These are phyloP conservation scores for Penicillium freii DNA, from an alignment of 2,329 filamentous ascomycete species.

Conservation along the genomic window DNA sequence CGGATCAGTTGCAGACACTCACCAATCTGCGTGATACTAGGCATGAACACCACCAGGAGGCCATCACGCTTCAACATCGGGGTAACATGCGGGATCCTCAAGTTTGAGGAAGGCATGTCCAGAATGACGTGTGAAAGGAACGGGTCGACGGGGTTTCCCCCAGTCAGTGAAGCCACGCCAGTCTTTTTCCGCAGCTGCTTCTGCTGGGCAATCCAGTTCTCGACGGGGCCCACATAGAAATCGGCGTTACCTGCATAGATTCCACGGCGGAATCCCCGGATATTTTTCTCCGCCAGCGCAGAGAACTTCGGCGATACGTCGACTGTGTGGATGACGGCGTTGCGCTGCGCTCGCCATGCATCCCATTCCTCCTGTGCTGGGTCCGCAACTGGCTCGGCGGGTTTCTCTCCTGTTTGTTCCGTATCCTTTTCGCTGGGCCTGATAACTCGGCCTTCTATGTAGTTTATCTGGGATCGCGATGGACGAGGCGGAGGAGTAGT, in stretches of 20 bases:
- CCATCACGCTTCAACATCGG: constrained; percentile 62
- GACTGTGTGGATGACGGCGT: constrained; percentile 71
- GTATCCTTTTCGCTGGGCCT: constrained; percentile 25
- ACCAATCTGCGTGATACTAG: constrained; percentile 74
- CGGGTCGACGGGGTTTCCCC: constrained; percentile 40
- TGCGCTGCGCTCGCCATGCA: constrained; percentile 52
- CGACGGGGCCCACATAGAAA: constrained; percentile 68
- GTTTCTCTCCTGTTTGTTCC: constrained; percentile 11
- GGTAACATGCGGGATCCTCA: constrained; percentile 46
- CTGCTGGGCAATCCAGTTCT: constrained; percentile 60
- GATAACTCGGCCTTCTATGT: constrained; percentile 26
- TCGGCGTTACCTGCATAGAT: constrained; percentile 69
- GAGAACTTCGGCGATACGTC: constrained; percentile 65
- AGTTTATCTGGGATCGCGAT: constrained; percentile 31
- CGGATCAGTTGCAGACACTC: constrained; percentile 59
- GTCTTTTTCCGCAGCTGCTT: constrained; percentile 37
- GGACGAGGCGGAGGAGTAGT: constrained; percentile 50
- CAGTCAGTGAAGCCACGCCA: constrained; percentile 19
- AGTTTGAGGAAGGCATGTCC: constrained; percentile 66
- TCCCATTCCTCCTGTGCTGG: constrained; percentile 42
- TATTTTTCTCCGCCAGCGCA: constrained; percentile 61
- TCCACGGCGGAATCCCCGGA: constrained; percentile 66
- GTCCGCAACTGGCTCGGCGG: constrained; percentile 14
- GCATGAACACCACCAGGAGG: constrained; percentile 68
- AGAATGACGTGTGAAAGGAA: constrained; percentile 72